These are phyloP conservation scores for Paramecium pentaurelia DNA, from an alignment of 73 alveolate species.

Conservation along the genomic window DNA sequence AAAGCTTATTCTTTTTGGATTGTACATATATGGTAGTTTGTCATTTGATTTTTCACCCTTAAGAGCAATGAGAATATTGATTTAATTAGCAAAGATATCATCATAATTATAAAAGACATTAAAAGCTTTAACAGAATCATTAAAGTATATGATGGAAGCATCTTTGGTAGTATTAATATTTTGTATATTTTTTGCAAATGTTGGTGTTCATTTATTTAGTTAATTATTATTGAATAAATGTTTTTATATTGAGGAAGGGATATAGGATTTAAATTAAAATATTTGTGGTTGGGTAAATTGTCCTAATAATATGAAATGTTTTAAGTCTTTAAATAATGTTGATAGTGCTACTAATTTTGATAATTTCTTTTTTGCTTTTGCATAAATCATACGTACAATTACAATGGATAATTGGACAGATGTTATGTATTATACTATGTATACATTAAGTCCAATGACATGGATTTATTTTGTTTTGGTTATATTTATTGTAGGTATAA, in stretches of 20 bases:
- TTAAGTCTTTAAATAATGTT: background rate
- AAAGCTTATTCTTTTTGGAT: background rate
- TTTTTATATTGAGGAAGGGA: background rate
- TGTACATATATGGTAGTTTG: background rate
- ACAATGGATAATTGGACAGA: constrained; percentile 50
- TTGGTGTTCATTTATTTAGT: constrained; percentile 16
- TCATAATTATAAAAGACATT: background rate
- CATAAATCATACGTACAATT: constrained; percentile 5
- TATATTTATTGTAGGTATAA: constrained; percentile 1
- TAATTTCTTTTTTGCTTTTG: constrained; percentile 12
- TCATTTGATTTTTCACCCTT: constrained; percentile 19
- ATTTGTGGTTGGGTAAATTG: constrained; percentile 27
- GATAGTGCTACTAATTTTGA: constrained; percentile 1
- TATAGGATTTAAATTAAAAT: background rate
- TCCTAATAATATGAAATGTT: background rate
- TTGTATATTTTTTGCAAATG: constrained; percentile 36
- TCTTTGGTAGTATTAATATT: background rate
- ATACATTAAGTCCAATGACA: constrained; percentile 25
- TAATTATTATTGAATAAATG: background rate
- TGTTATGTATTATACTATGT: constrained; percentile 44
- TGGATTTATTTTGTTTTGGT: constrained; percentile 17
- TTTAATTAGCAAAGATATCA: background rate
- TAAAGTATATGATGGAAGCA: constrained; percentile 38
- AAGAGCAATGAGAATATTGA: constrained; percentile 42
- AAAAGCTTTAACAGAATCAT: background rate